A percentile compares a stretch with the other conserved stretches of the same genome.
Evolutionary conservation across 2,329 filamentous ascomycete species (phyloP).

Genomic region (Fusarium aywerte): DNA sequence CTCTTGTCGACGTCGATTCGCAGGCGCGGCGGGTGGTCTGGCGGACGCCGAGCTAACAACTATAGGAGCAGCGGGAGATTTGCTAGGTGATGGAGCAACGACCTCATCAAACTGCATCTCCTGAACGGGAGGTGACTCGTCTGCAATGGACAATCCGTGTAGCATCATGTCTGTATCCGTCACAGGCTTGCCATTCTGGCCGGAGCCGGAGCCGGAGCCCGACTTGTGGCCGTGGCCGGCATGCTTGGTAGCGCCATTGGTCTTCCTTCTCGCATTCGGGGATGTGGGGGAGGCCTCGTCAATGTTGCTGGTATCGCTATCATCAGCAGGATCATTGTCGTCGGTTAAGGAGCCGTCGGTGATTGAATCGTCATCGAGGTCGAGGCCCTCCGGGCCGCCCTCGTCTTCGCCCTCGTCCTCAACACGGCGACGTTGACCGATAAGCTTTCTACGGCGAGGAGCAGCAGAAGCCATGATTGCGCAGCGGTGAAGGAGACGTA

Average conservation of each 20-base stretch:
- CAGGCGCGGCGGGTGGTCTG: constrained; percentile 66
- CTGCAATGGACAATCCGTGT: constrained; percentile 61
- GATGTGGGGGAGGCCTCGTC: constrained; percentile 66
- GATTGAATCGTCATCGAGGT: constrained; percentile 72
- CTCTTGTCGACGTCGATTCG: constrained; percentile 81
- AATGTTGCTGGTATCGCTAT: constrained; percentile 73
- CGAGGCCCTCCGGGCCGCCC: constrained; percentile 63
- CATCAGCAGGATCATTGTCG: constrained; percentile 67
- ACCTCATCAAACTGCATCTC: constrained; percentile 62
- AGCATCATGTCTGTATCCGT: constrained; percentile 70
- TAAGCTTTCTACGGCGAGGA: constrained; percentile 71
- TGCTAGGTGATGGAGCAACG: constrained; percentile 51
- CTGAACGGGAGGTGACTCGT: constrained; percentile 54
- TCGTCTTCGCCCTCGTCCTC: constrained; percentile 79
- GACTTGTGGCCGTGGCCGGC: constrained; percentile 49
- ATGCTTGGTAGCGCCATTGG: constrained; percentile 56
- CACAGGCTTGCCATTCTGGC: constrained; percentile 49
- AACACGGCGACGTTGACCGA: constrained; percentile 74
- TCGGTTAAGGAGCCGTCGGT: constrained; percentile 74
- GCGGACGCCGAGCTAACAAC: constrained; percentile 65
- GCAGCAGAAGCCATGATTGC: constrained; percentile 51
- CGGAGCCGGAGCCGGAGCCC: constrained; percentile 52
- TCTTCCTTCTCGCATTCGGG: constrained; percentile 54
- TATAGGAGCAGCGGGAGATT: constrained; percentile 60
- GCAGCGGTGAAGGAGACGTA: constrained; percentile 44